phyloP scores from a whole-genome alignment of 257 asterid species.

The Pogostemon cablin region DNA sequence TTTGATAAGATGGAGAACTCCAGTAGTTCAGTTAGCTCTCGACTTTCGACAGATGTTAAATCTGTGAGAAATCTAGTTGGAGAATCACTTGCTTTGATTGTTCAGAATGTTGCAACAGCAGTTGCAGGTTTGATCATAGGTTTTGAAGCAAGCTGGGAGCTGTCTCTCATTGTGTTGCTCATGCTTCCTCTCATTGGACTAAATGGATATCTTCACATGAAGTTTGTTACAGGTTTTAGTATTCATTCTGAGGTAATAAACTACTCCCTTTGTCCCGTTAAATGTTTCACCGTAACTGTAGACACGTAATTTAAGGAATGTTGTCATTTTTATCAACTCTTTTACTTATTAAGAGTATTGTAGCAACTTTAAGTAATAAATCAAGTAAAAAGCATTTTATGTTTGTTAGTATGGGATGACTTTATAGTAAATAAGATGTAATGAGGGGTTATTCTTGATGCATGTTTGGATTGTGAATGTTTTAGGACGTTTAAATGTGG shows the following conservation, averaged over 20 bases:
- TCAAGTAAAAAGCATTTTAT: too few relatives aligned
- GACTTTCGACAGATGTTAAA: constrained; percentile 55
- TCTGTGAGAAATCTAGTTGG: constrained; percentile 59
- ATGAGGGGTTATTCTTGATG: too few relatives aligned
- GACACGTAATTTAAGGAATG: too few relatives aligned
- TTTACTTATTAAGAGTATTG: too few relatives aligned
- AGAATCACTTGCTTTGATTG: constrained; percentile 56
- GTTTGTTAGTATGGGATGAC: too few relatives aligned
- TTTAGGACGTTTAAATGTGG: too few relatives aligned
- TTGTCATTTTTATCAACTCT: too few relatives aligned
- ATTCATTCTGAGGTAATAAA: constrained; percentile 60
- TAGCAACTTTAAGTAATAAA: too few relatives aligned
- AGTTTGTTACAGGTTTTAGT: constrained; percentile 48
- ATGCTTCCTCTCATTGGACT: constrained; percentile 68
- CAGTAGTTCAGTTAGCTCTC: constrained; percentile 38
- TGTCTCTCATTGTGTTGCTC: constrained; percentile 43
- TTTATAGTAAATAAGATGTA: too few relatives aligned
- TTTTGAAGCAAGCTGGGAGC: constrained; percentile 59
- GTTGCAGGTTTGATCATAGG: constrained; percentile 53
- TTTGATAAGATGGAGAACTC: constrained; percentile 56
- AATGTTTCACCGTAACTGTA: too few relatives aligned
- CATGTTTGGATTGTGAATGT: too few relatives aligned
- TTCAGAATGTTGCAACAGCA: constrained; percentile 59
- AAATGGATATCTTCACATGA: constrained; percentile 65
- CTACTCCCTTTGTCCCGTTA: too few relatives aligned